Evolutionary conservation across 495 filamentous ascomycete species (phyloP), one percentile per base, ranked within the genome.

Genomic region (Cercophora newfieldiana): DNA sequence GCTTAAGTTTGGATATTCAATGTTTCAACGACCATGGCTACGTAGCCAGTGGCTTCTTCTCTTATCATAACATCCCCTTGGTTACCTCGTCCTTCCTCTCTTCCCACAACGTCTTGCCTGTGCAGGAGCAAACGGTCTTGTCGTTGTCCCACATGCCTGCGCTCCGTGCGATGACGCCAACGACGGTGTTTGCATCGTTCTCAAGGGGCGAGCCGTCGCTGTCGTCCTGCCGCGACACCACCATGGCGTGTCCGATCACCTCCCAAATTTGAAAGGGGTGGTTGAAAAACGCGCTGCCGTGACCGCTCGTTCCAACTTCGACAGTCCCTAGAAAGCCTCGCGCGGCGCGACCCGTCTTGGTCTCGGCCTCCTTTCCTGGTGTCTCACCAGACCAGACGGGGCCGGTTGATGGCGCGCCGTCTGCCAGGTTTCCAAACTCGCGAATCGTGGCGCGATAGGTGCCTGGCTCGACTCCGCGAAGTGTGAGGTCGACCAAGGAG

Each of bases 71-170:
- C 90, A 99, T 97, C 7, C 95, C 95, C 79, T 89, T 90, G 53
- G 79, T 82, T 53, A 93, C 87, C 79, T 96, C 90, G 74, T 98
- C 94, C 80, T 89, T 89, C 73, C 95, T 85, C 82, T 99, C 95
- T 77, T 98, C 90, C 95, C 95, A 99, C 31, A 99, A 83, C 69
- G 93, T 97, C 87, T 99, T 97, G 2, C 95, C 95, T 48, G 92
- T 96, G 78, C 95, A 98, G 16, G 91, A 94, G 63, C 86, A 89
- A 28, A 99, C 95, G 71, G 90, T 97, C 84, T 97, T 99, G 74
- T 97, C 93, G 73, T 99, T 98, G 75, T 97, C 94, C 95, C 95
- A 98, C 59, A 96, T 89, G 16, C 95, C 95, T 25, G 95, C 94
- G 78, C 92, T 97, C 73, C 95, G 82, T 50, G 95, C 95, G 75